Base-by-base conservation (phyloP, 2,329 filamentous ascomycete genomes). In the Geoglossum cookeanum region DNA sequence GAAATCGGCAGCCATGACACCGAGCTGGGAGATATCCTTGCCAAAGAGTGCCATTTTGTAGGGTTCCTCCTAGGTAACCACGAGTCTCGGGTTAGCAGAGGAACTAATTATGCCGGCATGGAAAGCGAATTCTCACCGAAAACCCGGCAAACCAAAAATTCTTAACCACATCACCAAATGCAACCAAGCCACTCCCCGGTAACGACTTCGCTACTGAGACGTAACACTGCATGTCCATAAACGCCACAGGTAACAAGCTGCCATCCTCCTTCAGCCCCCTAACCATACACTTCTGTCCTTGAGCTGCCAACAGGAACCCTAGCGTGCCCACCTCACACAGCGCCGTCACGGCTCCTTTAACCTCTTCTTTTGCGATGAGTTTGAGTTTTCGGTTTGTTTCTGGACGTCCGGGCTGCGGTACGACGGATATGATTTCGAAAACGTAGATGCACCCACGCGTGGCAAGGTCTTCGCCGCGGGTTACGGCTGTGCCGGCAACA, bases 271-370 rank as follows among this genome's bases (percentile, higher is more conserved):
- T 96, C 2, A 98, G 76, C 45, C 92, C 92, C 59, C 92, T 79
- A 1, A 98, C 89, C 85, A 98, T 94, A 68, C 89, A 91, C 70
- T 98, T 98, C 65, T 96, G 90, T 0, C 92, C 92, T 67, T 98
- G 92, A 0, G 90, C 89, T 45, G 86, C 86, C 60, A 92, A 83
- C 76, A 94, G 81, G 62, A 91, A 88, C 1, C 86, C 92, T 69
- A 92, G 89, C 0, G 83, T 88, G 47, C 87, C 91, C 57, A 94
- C 84, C 61, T 86, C 84, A 0, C 85, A 88, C 9, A 98, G 70
- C 0, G 87, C 85, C 13, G 91, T 95, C 29, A 98, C 87, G 3
- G 88, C 88, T 8, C 92, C 92, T 55, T 92, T 86, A 30, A 97
- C 89, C 55, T 94, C 87, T 68, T 98, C 92, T 64, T 85, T 86